phyloP scores from a whole-genome alignment of 257 asterid species.

The Fraxinus americana region DNA sequence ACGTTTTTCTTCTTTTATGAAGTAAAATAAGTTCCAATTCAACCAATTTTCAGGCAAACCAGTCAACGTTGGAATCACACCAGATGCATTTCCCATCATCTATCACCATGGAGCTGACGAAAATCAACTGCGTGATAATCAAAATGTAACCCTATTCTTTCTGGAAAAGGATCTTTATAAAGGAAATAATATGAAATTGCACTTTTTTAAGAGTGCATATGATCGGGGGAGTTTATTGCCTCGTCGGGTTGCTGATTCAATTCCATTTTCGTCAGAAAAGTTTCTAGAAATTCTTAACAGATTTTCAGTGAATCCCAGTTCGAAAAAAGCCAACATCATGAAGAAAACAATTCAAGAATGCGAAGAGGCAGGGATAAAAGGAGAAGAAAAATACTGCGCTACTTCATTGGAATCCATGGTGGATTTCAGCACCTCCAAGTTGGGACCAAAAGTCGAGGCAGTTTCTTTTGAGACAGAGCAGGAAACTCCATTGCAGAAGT shows the following conservation, averaged over 20 bases:
- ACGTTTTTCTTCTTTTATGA: slow-evolving; percentile 31
- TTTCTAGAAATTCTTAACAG: slow-evolving; percentile 18
- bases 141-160: slow-evolving; percentile 72
- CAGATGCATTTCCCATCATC: slow-evolving; percentile 34
- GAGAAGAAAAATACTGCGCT: slow-evolving; percentile 73
- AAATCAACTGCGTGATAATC: slow-evolving; percentile 62
- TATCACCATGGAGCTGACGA: slow-evolving; percentile 63
- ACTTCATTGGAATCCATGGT: slow-evolving; percentile 89
- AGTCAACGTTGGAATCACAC: slow-evolving; percentile 12
- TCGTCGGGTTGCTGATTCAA: slow-evolving; percentile 23
- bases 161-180: slow-evolving; percentile 51
- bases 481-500: slow-evolving; percentile 33
- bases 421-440: slow-evolving; percentile 60
- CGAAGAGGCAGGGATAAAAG: slow-evolving; percentile 48
- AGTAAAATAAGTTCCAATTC: no score
- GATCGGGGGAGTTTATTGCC: slow-evolving; percentile 27
- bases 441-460: slow-evolving; percentile 56
- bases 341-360: slow-evolving; percentile 63
- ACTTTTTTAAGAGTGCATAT: neutral
- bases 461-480: slow-evolving; percentile 52
- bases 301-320: slow-evolving; percentile 22
- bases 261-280: slow-evolving; percentile 26
- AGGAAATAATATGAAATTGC: slow-evolving; percentile 58
- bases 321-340: slow-evolving; percentile 54
- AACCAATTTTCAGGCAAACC: slow-evolving; percentile 28